Evolutionary conservation across 2,329 filamentous ascomycete genomes (phyloP).

Genomic region (Penicillium sp.): DNA sequence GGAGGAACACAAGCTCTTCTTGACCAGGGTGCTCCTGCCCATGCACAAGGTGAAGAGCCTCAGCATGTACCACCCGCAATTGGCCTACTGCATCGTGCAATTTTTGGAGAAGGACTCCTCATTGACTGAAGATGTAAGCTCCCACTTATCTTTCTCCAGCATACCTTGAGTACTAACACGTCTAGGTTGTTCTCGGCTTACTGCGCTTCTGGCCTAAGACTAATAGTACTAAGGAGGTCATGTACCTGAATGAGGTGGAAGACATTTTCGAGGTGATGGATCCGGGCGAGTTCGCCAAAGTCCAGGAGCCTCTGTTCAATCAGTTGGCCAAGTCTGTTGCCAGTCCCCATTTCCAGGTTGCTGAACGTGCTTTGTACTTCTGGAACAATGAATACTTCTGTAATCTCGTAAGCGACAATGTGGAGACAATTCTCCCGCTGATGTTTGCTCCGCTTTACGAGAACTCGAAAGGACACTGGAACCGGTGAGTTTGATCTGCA

Average conservation of each 20-base stretch:
- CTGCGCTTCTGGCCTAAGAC: conserved; percentile 98
- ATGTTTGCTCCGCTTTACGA: conserved; percentile 99
- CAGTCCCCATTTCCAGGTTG: conserved; percentile 98
- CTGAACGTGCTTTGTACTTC: conserved; percentile 95
- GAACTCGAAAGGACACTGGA: conserved; percentile 99
- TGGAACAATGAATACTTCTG: conserved; percentile 99
- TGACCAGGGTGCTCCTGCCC: conserved; percentile 87
- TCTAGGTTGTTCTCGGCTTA: conserved; percentile 83
- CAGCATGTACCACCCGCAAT: conserved; percentile 99
- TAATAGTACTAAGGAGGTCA: conserved; percentile 99
- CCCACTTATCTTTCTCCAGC: conserved; percentile 1
- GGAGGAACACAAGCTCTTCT: conserved; percentile 97
- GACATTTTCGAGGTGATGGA: conserved; percentile 99
- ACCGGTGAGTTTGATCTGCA: conserved; percentile 62
- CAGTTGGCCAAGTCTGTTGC: conserved; percentile 97
- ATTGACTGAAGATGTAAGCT: conserved; percentile 84
- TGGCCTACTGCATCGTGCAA: conserved; percentile 98
- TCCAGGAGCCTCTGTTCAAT: conserved; percentile 95
- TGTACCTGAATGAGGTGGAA: conserved; percentile 99
- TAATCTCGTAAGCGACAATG: conserved; percentile 97
- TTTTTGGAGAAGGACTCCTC: conserved; percentile 97
- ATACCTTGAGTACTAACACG: not conserved
- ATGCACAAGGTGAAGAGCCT: conserved; percentile 98
- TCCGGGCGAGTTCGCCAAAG: conserved; percentile 95
- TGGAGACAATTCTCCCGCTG: conserved; percentile 95